phyloP scores from a whole-genome alignment of 2,329 filamentous ascomycete genomes.

The Stylonectria norvegica region DNA sequence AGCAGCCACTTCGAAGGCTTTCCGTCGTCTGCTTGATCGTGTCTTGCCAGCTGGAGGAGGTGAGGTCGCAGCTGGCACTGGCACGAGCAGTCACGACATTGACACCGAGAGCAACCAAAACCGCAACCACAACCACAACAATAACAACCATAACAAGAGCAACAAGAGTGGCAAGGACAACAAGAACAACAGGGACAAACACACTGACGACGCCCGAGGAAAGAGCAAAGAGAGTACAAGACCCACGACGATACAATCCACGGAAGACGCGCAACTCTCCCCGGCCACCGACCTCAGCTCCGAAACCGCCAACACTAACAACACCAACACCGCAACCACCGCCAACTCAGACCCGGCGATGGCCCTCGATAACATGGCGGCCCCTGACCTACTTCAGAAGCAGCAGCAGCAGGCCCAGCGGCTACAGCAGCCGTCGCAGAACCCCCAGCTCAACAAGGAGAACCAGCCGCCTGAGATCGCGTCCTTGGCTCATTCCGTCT shows the following conservation, averaged over 20 bases:
- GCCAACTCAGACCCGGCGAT: slow-evolving; percentile 5
- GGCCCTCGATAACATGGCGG: slow-evolving; percentile 19
- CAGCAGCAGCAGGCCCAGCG: too few relatives aligned
- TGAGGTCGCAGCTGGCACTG: slow-evolving; percentile 12
- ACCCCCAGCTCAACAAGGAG: slow-evolving; percentile 26
- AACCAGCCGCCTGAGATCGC: slow-evolving; percentile 22
- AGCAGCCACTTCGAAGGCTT: slow-evolving; percentile 20
- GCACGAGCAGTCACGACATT: slow-evolving; percentile 1
- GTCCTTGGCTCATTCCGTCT: slow-evolving; percentile 12
- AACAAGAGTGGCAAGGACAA: slow-evolving; percentile 5
- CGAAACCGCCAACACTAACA: background rate
- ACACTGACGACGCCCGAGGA: slow-evolving; percentile 7
- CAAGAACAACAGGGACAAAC: slow-evolving; percentile 2
- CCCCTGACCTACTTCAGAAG: too few relatives aligned
- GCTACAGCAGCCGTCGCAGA: slow-evolving; percentile 1
- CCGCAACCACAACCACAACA: slow-evolving; percentile 8
- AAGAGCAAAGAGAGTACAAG: background rate
- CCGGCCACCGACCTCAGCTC: too few relatives aligned
- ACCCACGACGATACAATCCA: slow-evolving; percentile 1
- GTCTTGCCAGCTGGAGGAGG: slow-evolving; percentile 22
- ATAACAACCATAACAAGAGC: slow-evolving; percentile 7
- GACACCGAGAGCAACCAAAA: slow-evolving; percentile 5
- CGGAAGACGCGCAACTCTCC: background rate
- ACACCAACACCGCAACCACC: background rate
- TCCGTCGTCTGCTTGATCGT: slow-evolving; percentile 32